Percentiles rank a stretch among this genome's conserved stretches.
Evolutionary conservation across 2,329 filamentous ascomycete genomes (phyloP).

Genomic region (Lomentospora prolificans): DNA sequence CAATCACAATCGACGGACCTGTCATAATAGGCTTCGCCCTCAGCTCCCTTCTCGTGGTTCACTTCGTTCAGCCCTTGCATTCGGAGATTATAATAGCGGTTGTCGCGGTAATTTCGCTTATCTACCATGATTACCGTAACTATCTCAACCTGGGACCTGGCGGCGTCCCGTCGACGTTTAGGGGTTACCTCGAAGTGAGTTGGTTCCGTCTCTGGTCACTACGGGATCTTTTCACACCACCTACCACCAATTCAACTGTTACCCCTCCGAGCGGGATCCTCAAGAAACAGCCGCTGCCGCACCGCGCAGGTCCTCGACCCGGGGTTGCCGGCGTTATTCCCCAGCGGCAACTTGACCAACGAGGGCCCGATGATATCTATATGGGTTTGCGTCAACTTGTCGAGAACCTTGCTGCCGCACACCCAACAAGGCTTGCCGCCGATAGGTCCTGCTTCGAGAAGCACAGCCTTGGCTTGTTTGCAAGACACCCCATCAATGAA

Average conservation of each 20-base stretch:
- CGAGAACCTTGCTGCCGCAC: conserved; percentile 34
- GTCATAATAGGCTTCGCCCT: conserved; percentile 35
- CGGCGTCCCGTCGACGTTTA: conserved; percentile 64
- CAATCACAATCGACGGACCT: conserved; percentile 41
- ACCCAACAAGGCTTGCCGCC: conserved; percentile 42
- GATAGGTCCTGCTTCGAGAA: conserved; percentile 73
- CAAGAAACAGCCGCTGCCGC: conserved; percentile 38
- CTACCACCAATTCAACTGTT: conserved; percentile 27
- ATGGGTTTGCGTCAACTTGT: conserved; percentile 43
- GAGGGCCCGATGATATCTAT: conserved; percentile 43
- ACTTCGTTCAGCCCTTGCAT: conserved; percentile 36
- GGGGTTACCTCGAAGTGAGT: conserved; percentile 65
- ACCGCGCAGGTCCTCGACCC: conserved; percentile 54
- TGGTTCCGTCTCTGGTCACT: conserved; percentile 63
- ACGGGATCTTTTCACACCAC: conserved; percentile 58
- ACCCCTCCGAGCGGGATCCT: conserved; percentile 52
- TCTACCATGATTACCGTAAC: conserved; percentile 64
- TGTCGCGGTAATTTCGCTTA: conserved; percentile 36
- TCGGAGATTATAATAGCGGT: conserved; percentile 40
- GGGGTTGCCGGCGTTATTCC: conserved; percentile 67
- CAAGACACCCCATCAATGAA: conserved; percentile 52
- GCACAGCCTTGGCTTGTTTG: conserved; percentile 68
- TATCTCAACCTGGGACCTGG: conserved; percentile 72
- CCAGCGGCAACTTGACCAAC: conserved; percentile 68
- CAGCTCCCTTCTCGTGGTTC: conserved; percentile 39